phyloP scores from a whole-genome alignment of 139 green algal species.

The Chlamydomonas sp. region DNA sequence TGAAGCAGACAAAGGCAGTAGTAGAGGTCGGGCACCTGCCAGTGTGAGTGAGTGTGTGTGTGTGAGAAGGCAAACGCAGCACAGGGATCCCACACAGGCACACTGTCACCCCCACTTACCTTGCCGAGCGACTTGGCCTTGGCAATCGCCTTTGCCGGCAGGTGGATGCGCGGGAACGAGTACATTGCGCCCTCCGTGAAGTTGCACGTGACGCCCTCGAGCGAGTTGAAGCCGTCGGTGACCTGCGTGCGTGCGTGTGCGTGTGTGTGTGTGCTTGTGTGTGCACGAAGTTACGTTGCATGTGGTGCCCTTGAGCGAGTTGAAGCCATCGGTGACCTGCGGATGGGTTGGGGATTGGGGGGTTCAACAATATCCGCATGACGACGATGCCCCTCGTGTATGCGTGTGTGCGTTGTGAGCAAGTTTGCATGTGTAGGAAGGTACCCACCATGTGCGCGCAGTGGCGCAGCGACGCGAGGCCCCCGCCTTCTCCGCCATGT shows the following conservation, averaged over 20 bases:
- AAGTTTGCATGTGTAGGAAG: no score
- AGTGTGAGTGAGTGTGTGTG: no score
- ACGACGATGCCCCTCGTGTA: no score
- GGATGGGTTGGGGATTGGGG: constrained; percentile 50
- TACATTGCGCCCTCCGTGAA: constrained; percentile 86
- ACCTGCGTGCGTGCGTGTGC: constrained; percentile 60
- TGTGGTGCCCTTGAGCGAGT: constrained; percentile 62
- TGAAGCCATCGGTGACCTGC: constrained; percentile 70
- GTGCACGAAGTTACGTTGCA: constrained; percentile 83
- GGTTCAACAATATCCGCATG: constrained; percentile 71
- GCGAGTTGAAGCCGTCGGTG: constrained; percentile 71
- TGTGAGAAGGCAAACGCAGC: no score
- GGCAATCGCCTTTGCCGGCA: constrained; percentile 11
- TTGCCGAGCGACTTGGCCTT: constrained; percentile 6
- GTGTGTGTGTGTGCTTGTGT: constrained; percentile 34
- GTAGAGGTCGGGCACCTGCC: no score
- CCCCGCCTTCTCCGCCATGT: no score
- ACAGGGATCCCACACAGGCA: no score
- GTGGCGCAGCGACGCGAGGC: no score
- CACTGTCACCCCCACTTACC: no score
- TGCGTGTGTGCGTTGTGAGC: no score
- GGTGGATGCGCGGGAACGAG: constrained; percentile 55
- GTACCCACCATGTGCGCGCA: no score
- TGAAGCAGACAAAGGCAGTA: no score
- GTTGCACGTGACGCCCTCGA: constrained; percentile 73